Conservation (phyloP, 2,329 filamentous ascomycete species). For the Diaporthe vexans region DNA sequence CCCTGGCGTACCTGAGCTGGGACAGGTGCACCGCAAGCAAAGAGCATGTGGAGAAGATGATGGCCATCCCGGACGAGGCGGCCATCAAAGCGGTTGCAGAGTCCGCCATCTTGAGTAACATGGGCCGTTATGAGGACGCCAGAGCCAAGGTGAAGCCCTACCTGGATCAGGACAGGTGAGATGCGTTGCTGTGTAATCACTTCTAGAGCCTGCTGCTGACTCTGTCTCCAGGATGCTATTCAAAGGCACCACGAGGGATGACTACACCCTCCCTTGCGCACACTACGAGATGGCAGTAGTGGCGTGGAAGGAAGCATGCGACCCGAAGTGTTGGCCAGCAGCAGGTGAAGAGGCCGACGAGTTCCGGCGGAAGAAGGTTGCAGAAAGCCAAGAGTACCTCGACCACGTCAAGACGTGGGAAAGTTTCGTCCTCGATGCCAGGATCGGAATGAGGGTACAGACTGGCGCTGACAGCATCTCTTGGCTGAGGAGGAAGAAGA, state of each 20-base stretch:
- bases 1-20: constrained; percentile 75
- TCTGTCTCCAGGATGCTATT: constrained; percentile 60
- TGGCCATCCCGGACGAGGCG: constrained; percentile 69
- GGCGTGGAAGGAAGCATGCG: constrained; percentile 78
- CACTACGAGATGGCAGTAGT: constrained; percentile 90
- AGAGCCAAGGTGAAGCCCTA: constrained; percentile 75
- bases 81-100: constrained; percentile 77
- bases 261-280: constrained; percentile 80
- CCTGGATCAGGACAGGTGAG: constrained; percentile 73
- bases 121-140: constrained; percentile 75
- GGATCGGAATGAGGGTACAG: constrained; percentile 80
- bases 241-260: constrained; percentile 74
- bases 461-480: constrained; percentile 76
- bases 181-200: constrained; percentile 12
- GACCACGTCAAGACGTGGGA: constrained; percentile 80
- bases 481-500: constrained; percentile 64
- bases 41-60: constrained; percentile 59
- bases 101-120: constrained; percentile 74
- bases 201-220: constrained; percentile 23
- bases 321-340: constrained; percentile 50
- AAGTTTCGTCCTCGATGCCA: constrained; percentile 78
- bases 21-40: constrained; percentile 67
- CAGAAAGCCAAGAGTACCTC: constrained; percentile 75
- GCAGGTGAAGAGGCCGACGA: constrained; percentile 47
- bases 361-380: constrained; percentile 63